phyloP scores from a whole-genome alignment of 2,329 filamentous ascomycete genomes.

The Colletotrichum godetiae region DNA sequence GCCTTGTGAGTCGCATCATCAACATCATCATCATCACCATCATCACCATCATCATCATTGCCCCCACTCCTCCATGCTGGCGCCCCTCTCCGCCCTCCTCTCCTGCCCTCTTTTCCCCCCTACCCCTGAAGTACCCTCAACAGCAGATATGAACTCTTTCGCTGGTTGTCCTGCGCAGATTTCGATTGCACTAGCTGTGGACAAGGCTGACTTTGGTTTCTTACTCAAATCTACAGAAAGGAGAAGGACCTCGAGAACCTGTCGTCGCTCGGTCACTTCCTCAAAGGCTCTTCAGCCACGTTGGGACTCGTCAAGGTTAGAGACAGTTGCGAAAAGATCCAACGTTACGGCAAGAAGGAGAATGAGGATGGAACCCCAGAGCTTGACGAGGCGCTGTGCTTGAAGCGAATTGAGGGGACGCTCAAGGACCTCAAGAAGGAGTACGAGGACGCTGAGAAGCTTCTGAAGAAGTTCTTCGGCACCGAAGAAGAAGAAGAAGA shows the following conservation, averaged over 20 bases:
- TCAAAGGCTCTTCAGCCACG: constrained; percentile 97
- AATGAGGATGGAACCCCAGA: constrained; percentile 80
- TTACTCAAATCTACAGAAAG: constrained; percentile 60
- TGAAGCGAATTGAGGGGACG: constrained; percentile 76
- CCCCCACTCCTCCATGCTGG: not conserved
- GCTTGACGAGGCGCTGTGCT: constrained; percentile 73
- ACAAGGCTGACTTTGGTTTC: constrained; percentile 28
- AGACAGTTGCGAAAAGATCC: constrained; percentile 95
- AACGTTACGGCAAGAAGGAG: constrained; percentile 87
- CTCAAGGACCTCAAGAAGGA: constrained; percentile 80
- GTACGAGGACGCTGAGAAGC: constrained; percentile 77
- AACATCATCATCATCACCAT: not conserved
- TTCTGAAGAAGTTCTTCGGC: constrained; percentile 75
- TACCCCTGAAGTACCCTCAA: constrained; percentile 3
- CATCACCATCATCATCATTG: constrained; percentile 3
- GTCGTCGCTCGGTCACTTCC: constrained; percentile 89
- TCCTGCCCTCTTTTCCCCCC: not conserved
- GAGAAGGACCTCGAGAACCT: constrained; percentile 77
- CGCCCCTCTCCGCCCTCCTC: constrained; percentile 16
- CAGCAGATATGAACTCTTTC: not conserved
- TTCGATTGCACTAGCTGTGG: not conserved
- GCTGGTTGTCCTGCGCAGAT: not conserved
- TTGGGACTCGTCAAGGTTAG: constrained; percentile 91
- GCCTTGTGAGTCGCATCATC: constrained; percentile 74
- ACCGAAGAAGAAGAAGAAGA: constrained; percentile 37